Evolutionary conservation across 2,329 filamentous ascomycete species (phyloP).

Genomic region (Rutstroemia sp.): DNA sequence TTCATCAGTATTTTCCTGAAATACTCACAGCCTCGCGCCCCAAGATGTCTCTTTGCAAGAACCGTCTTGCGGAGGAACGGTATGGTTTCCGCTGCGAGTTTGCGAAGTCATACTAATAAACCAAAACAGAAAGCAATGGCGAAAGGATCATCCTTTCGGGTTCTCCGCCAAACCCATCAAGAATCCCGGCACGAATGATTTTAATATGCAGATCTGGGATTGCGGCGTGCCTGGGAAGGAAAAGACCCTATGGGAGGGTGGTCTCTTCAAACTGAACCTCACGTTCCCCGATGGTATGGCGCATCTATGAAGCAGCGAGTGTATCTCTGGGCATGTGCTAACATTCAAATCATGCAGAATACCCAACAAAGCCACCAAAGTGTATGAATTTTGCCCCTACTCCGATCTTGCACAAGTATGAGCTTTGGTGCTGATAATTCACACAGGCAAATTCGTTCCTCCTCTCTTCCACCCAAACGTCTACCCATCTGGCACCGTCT

Average conservation of each 20-base stretch:
- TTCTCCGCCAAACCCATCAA: slow-evolving; percentile 89
- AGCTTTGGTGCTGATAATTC: slow-evolving; percentile 32
- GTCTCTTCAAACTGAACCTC: slow-evolving; percentile 89
- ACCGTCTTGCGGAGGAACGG: slow-evolving; percentile 74
- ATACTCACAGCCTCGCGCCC: neutral
- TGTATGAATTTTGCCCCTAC: slow-evolving; percentile 51
- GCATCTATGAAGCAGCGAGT: neutral
- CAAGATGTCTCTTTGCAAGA: slow-evolving; percentile 79
- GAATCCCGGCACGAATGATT: slow-evolving; percentile 61
- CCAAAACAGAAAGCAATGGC: slow-evolving; percentile 70
- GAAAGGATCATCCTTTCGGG: slow-evolving; percentile 92
- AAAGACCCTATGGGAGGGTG: slow-evolving; percentile 97
- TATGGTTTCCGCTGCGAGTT: neutral
- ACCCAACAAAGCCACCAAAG: slow-evolving; percentile 97
- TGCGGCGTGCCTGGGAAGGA: slow-evolving; percentile 94
- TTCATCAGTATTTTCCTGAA: neutral
- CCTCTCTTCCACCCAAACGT: slow-evolving; percentile 98
- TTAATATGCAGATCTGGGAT: slow-evolving; percentile 94
- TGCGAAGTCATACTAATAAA: neutral
- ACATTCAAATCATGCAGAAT: slow-evolving; percentile 58
- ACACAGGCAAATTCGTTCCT: slow-evolving; percentile 78
- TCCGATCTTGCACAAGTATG: slow-evolving; percentile 13
- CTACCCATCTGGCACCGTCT: slow-evolving; percentile 96
- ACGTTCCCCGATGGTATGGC: slow-evolving; percentile 82
- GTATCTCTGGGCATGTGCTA: slow-evolving; percentile 13